Evolutionary conservation across 768 basidiomycete genomes (phyloP), one percentile per base, ranked within the genome.

Genomic region (Lyophyllum shimeji): DNA sequence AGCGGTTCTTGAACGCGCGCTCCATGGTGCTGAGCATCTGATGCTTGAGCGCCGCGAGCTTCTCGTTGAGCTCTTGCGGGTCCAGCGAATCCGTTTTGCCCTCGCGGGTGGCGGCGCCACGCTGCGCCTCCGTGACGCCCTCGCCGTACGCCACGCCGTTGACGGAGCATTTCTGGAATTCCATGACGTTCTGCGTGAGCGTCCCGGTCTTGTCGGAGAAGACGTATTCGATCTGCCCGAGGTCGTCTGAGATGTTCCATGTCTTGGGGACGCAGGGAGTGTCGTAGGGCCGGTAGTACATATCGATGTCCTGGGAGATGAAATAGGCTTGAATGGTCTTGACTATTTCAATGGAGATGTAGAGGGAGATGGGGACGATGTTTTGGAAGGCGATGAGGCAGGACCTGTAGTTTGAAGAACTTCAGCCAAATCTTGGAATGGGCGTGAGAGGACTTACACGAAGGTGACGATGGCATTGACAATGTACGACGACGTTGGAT

Each of bases 191-290:
- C 72, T 97, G 95, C 0, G 96, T 99, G 47, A 99, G 86, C 7
- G 96, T 99, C 17, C 93, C 94, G 0, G 95, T 96, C 78, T 96
- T 96, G 80, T 95, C 93, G 9, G 90, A 94, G 59, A 80, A 81
- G 31, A 81, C 79, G 70, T 96, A 99, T 76, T 98, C 95, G 71
- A 98, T 98, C 75, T 98, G 96, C 23, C 96, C 96, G 1, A 99
- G 85, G 73, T 98, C 96, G 68, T 98, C 96, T 2, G 94, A 97
- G 64, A 98, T 95, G 68, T 95, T 96, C 95, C 96, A 98, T 5
- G 93, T 95, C 71, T 98, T 98, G 24, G 96, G 95, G 3, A 94
- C 85, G 64, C 96, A 98, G 0, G 93, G 76, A 1, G 91, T 87
- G 67, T 97, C 86, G 69, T 88, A 87, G 34, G 88, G 84, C 56